phyloP scores from a whole-genome alignment of 257 asterid species.

The Rubia yunnanensis region DNA sequence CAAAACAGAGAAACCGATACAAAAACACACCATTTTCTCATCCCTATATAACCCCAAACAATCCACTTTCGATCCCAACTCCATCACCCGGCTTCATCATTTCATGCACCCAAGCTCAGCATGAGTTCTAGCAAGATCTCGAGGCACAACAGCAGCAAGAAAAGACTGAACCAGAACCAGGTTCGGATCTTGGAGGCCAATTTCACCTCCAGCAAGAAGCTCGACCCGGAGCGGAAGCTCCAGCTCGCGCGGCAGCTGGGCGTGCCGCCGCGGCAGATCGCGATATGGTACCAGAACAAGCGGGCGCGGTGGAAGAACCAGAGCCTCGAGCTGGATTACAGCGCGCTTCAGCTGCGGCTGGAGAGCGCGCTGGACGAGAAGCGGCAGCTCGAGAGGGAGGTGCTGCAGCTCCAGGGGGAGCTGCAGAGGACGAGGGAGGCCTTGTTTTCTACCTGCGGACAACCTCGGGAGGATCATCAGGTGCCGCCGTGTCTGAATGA shows the following conservation, averaged over 20 bases:
- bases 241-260: conserved; percentile 66
- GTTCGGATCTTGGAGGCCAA: conserved; percentile 60
- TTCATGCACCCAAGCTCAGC: background rate
- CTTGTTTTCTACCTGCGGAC: conserved; percentile 17
- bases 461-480: conserved; percentile 16
- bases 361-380: conserved; percentile 55
- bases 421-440: conserved; percentile 42
- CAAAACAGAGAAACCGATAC: background rate
- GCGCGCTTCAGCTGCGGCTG: conserved; percentile 45
- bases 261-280: conserved; percentile 75
- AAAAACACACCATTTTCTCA: background rate
- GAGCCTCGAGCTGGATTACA: conserved; percentile 57
- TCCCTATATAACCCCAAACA: conserved; percentile 9
- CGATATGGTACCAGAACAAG: conserved; percentile 89
- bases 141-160: conserved; percentile 26
- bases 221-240: conserved; percentile 67
- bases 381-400: conserved; percentile 44
- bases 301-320: conserved; percentile 87
- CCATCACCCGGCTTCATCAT: conserved; percentile 2
- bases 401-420: conserved; percentile 41
- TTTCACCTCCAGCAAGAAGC: conserved; percentile 64
- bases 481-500: conserved; percentile 24
- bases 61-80: conserved; percentile 4
- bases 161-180: conserved; percentile 63
- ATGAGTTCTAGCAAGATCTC: too few relatives aligned